Percentiles rank a stretch among this genome's conserved stretches.
Evolutionary conservation across 208 protist genomes (phyloP).

Genomic region (Leishmania braziliensis): DNA sequence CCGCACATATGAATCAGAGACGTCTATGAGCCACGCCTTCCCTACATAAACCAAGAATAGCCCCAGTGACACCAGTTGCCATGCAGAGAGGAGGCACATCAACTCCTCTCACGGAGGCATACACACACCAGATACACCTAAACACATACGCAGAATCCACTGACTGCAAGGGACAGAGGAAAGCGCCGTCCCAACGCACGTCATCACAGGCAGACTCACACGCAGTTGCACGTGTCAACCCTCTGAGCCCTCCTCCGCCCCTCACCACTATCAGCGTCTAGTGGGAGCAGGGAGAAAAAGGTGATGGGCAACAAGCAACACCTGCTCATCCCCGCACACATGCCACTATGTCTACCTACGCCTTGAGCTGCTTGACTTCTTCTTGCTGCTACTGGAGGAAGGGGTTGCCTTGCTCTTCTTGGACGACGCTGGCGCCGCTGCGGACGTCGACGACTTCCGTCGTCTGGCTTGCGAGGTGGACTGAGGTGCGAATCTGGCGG

Average conservation of each 20-base stretch:
- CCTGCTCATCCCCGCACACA: neutral
- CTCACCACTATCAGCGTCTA: neutral
- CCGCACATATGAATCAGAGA: neutral
- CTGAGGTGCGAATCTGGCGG: neutral
- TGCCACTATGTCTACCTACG: neutral
- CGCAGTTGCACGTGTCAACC: neutral
- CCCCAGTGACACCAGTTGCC: neutral
- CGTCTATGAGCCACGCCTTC: neutral
- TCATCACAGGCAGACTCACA: neutral
- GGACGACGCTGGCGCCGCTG: neutral
- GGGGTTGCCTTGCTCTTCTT: neutral
- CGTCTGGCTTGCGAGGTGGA: neutral
- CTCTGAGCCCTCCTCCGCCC: neutral
- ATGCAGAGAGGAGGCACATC: neutral
- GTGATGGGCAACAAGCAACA: neutral
- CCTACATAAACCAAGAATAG: neutral
- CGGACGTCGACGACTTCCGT: neutral
- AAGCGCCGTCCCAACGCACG: neutral
- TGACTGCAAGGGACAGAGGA: neutral
- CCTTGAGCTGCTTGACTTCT: conserved; percentile 6
- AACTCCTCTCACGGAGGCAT: neutral
- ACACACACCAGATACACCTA: neutral
- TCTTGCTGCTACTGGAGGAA: neutral
- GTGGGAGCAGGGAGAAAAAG: neutral
- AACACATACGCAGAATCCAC: neutral